Evolutionary conservation across 1,284 basidiomycete species (phyloP).

Genomic region (Salmacisia buchloeana): DNA sequence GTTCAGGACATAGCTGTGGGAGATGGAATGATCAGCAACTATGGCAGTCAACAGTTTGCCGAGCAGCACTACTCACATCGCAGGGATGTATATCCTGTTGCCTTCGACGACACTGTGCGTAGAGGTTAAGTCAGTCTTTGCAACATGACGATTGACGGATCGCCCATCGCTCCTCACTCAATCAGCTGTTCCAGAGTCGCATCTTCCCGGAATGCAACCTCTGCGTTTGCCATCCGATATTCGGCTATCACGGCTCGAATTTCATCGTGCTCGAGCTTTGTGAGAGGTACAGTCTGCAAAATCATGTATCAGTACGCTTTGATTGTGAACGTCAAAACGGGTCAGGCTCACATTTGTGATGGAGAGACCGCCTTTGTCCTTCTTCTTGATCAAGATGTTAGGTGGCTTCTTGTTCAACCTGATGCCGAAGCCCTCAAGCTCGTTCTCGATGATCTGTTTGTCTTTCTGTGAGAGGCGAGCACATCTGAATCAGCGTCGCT

Average conservation of each 20-base stretch:
- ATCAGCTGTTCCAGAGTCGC: slow-evolving; percentile 98
- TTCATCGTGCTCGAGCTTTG: slow-evolving; percentile 89
- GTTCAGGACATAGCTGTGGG: slow-evolving; percentile 41
- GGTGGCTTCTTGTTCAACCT: slow-evolving; percentile 93
- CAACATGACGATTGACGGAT: not conserved
- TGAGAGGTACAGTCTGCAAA: slow-evolving; percentile 93
- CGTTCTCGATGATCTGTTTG: slow-evolving; percentile 81
- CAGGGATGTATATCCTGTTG: slow-evolving; percentile 66
- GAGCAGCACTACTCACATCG: not conserved
- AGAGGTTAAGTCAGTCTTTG: not conserved
- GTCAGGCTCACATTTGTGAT: slow-evolving; percentile 33
- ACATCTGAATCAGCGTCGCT: not conserved
- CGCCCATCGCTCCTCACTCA: slow-evolving; percentile 49
- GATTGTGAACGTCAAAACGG: slow-evolving; percentile 53
- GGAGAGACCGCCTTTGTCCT: slow-evolving; percentile 76
- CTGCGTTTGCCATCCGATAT: slow-evolving; percentile 81
- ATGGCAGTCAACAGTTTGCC: not conserved
- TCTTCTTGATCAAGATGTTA: slow-evolving; percentile 70
- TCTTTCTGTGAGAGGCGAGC: slow-evolving; percentile 56
- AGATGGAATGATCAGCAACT: slow-evolving; percentile 23
- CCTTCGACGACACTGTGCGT: slow-evolving; percentile 42
- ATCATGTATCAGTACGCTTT: no score
- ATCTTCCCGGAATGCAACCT: slow-evolving; percentile 84
- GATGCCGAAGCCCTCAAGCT: slow-evolving; percentile 95
- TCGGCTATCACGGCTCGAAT: slow-evolving; percentile 94